Evolutionary conservation across 1,139 yeast genomes (phyloP).

Genomic region (Zygosaccharomyces sapae): DNA sequence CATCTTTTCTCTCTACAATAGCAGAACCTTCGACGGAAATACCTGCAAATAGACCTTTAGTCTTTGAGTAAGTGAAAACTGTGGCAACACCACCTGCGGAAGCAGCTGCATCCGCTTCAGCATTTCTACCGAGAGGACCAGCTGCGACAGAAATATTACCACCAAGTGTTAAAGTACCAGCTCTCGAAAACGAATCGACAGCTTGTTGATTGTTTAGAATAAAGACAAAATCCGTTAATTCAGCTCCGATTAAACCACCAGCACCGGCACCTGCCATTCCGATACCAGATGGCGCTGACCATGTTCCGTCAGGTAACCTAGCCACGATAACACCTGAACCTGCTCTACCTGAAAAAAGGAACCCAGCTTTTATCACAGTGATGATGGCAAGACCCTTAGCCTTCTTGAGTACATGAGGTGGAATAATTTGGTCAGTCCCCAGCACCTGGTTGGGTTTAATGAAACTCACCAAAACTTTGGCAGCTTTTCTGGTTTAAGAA

Average conservation of each 20-base stretch:
- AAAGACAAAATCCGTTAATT: slow-evolving; percentile 92
- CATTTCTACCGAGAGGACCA: slow-evolving; percentile 95
- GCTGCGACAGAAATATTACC: slow-evolving; percentile 95
- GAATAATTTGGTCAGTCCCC: slow-evolving; percentile 86
- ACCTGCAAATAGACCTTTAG: slow-evolving; percentile 96
- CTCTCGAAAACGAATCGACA: slow-evolving; percentile 89
- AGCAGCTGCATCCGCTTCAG: slow-evolving; percentile 97
- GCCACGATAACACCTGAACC: slow-evolving; percentile 97
- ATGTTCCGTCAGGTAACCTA: slow-evolving; percentile 84
- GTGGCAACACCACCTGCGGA: slow-evolving; percentile 86
- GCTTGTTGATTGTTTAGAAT: slow-evolving; percentile 83
- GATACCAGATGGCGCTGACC: slow-evolving; percentile 99
- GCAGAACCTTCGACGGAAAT: slow-evolving; percentile 96
- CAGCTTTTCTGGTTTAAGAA: slow-evolving; percentile 65
- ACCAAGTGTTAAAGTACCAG: slow-evolving; percentile 91
- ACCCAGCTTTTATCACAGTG: slow-evolving; percentile 94
- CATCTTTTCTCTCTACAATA: slow-evolving; percentile 91
- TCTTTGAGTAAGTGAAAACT: slow-evolving; percentile 87
- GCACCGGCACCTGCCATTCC: slow-evolving; percentile 98
- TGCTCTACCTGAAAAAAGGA: slow-evolving; percentile 92
- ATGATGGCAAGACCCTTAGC: slow-evolving; percentile 91
- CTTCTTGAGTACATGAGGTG: slow-evolving; percentile 78
- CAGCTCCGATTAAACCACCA: slow-evolving; percentile 97
- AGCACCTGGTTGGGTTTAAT: slow-evolving; percentile 90
- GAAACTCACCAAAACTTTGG: slow-evolving; percentile 82